Evolutionary conservation across 75 land plant genomes (phyloP).

Genomic region (Ceratopteris richardii): DNA sequence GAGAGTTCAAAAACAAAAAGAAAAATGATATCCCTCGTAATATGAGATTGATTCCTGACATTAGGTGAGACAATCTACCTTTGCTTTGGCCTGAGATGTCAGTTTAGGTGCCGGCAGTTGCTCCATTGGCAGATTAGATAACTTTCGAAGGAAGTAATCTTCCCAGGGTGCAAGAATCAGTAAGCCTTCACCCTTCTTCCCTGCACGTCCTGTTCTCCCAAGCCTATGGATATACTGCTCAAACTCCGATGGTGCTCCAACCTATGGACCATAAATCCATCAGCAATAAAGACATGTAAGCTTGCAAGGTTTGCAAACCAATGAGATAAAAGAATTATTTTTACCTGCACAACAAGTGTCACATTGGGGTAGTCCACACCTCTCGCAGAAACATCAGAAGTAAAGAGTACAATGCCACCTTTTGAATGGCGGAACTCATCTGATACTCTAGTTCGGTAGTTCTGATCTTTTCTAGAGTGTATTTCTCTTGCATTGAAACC

Average conservation of each 20-base stretch:
- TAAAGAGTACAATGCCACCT: conserved; percentile 82
- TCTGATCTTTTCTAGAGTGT: conserved; percentile 89
- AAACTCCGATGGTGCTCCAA: conserved; percentile 78
- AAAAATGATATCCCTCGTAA: no score
- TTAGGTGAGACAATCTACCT: no score
- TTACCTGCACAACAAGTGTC: conserved; percentile 94
- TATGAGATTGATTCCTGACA: no score
- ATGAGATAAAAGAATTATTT: conserved; percentile 29
- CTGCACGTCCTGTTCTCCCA: conserved; percentile 98
- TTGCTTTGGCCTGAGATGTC: neutral
- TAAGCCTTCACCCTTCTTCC: conserved; percentile 90
- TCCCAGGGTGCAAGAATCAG: conserved; percentile 92
- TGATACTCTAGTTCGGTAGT: conserved; percentile 76
- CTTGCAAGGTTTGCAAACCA: conserved; percentile 23
- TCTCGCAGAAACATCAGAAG: conserved; percentile 99
- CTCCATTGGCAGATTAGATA: conserved; percentile 69
- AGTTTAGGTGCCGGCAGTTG: conserved; percentile 19
- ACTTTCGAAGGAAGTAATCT: conserved; percentile 49
- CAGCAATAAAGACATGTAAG: neutral
- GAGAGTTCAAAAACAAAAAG: no score
- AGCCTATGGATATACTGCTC: conserved; percentile 94
- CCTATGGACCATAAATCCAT: conserved; percentile 24
- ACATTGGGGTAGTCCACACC: conserved; percentile 99
- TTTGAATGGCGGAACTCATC: conserved; percentile 89
- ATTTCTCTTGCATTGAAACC: conserved; percentile 87